These are phyloP conservation scores for Coniosporium tulheliwenetii DNA, from an alignment of 2,329 filamentous ascomycete genomes.

Conservation along the genomic window DNA sequence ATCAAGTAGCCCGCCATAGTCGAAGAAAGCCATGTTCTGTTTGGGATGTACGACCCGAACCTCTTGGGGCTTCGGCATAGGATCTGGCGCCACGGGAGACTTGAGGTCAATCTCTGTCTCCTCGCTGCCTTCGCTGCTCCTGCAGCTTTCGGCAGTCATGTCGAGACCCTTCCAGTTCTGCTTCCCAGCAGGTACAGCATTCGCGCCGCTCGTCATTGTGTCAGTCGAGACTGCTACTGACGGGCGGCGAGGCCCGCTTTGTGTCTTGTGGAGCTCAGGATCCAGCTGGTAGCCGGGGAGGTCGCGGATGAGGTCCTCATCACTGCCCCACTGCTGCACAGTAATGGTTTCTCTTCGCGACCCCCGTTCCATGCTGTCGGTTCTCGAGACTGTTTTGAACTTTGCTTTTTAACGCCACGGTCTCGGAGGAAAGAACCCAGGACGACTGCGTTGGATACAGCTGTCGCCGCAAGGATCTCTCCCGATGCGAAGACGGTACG, in stretches of 20 bases:
- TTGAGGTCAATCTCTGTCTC: conserved; percentile 9
- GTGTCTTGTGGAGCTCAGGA: conserved; percentile 29
- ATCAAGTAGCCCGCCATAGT: conserved; percentile 63
- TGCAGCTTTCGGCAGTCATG: conserved; percentile 11
- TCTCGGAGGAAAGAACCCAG: conserved; percentile 88
- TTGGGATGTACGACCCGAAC: conserved; percentile 17
- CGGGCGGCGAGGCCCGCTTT: conserved; percentile 18
- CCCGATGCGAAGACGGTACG: conserved; percentile 80
- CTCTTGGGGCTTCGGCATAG: conserved; percentile 20
- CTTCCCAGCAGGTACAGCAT: conserved; percentile 9
- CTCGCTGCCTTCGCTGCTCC: conserved; percentile 9
- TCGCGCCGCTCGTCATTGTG: neutral
- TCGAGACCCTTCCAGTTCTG: conserved; percentile 1
- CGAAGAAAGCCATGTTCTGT: conserved; percentile 58
- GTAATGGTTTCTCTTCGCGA: conserved; percentile 48
- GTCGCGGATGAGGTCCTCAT: conserved; percentile 75
- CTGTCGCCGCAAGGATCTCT: conserved; percentile 77
- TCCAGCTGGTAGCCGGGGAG: conserved; percentile 51
- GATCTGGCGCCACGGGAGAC: conserved; percentile 13
- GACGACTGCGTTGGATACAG: conserved; percentile 75
- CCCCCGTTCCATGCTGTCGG: conserved; percentile 36
- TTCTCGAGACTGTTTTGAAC: conserved; percentile 45
- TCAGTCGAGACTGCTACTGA: conserved; percentile 23
- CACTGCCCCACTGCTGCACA: conserved; percentile 65
- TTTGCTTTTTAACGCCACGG: conserved; percentile 66